These are phyloP conservation scores for Kitagawia praeruptora DNA, from an alignment of 129 eudicot species.

Conservation along the genomic window DNA sequence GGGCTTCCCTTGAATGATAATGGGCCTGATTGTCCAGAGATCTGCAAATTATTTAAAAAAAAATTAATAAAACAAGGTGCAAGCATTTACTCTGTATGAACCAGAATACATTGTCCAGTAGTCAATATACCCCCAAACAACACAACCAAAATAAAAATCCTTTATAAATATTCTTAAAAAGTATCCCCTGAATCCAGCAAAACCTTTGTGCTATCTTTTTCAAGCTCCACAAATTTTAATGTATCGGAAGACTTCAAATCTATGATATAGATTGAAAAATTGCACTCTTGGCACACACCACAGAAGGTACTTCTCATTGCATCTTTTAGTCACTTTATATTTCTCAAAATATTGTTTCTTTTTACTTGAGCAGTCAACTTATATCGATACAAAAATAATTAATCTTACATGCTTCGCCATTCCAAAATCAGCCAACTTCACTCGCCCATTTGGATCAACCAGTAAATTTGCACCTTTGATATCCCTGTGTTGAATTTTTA, in stretches of 20 bases:
- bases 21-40: slow-evolving; percentile 43
- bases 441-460: slow-evolving; percentile 57
- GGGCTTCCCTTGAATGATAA: slow-evolving; percentile 69
- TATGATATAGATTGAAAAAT: neutral
- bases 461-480: slow-evolving; percentile 44
- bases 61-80: neutral
- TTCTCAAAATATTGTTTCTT: neutral
- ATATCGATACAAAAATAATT: neutral
- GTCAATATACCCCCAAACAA: neutral
- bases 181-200: neutral
- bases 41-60: slow-evolving; percentile 23
- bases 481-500: slow-evolving; percentile 31
- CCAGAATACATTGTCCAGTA: neutral
- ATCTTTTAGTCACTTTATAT: neutral
- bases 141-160: neutral
- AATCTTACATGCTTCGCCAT: slow-evolving; percentile 67
- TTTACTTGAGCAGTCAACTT: neutral
- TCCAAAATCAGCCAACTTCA: slow-evolving; percentile 69
- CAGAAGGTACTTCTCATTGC: neutral
- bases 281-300: no score
- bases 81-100: neutral
- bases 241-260: neutral
- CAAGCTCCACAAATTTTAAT: neutral
- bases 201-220: neutral
- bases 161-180: neutral